Conservation (phyloP, 2,329 filamentous ascomycete genomes). For the Furcasterigmium sp. region DNA sequence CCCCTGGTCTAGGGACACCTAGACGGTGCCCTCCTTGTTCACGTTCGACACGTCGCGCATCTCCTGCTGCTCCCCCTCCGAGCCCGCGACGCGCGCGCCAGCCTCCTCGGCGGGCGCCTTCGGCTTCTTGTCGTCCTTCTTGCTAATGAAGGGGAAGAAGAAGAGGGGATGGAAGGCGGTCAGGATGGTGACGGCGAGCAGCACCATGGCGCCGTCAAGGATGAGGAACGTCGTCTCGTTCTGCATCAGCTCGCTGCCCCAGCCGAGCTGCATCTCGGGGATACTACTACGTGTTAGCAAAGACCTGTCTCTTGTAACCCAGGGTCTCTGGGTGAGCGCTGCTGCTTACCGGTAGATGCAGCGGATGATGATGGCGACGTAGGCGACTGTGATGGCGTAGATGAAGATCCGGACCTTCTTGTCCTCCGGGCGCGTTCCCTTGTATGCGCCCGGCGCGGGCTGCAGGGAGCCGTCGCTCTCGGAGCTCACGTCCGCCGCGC, state of each 20-base stretch:
- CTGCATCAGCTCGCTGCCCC: slow-evolving; percentile 12
- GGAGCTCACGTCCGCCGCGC: background rate
- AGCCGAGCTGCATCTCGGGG: slow-evolving; percentile 8
- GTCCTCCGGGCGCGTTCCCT: background rate
- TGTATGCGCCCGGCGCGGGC: background rate
- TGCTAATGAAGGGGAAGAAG: slow-evolving; percentile 9
- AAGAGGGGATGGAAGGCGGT: slow-evolving; percentile 9
- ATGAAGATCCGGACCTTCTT: slow-evolving; percentile 8
- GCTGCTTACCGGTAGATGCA: slow-evolving; percentile 13
- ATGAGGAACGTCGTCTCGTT: slow-evolving; percentile 12
- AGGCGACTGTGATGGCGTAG: slow-evolving; percentile 6
- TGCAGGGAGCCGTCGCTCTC: background rate
- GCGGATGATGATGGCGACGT: slow-evolving; percentile 10
- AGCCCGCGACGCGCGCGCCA: background rate
- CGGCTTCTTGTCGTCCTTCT: background rate
- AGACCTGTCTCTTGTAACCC: background rate
- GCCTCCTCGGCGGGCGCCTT: background rate
- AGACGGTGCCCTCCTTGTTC: too few species aligned
- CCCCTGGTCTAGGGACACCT: too few species aligned
- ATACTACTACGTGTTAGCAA: slow-evolving; percentile 2
- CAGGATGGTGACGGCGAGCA: slow-evolving; percentile 4
- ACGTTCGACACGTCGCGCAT: too few species aligned
- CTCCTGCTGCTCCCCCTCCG: background rate
- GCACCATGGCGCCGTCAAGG: slow-evolving; percentile 11
- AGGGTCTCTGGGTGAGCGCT: background rate